Evolutionary conservation across 352 stramenopile species (phyloP), one percentile per base, ranked within the genome.

Genomic region (Pythium biforme): DNA sequence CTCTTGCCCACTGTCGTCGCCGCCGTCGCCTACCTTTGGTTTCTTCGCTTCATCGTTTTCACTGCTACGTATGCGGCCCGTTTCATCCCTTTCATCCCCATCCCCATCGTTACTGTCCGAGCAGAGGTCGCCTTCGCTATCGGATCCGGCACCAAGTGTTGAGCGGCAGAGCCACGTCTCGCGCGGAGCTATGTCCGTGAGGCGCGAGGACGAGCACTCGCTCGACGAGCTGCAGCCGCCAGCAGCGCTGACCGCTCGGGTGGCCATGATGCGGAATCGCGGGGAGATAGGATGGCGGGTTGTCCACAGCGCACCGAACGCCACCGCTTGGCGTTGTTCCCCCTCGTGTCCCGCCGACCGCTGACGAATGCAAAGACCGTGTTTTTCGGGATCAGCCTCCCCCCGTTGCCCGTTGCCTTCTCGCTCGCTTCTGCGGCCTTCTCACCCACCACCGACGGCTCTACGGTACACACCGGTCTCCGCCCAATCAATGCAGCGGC

Each of bases 121-220:
- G 39, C 51, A 49, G 22, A 66, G 59, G 26, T 80, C 67, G 15
- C 73, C 56, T 4, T 76, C 70, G 22, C 65, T 63, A 29, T 74
- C 70, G 8, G 66, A 82, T 20, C 5, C 50, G 22, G 66, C 68
- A 9, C 68, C 81, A 20, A 91, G n/a, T 0, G 79, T 91, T 4
- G 79, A 89, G 27, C 76, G 76, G 46, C 64, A 86, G 1, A 77
- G 54, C 79, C 79, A 89, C 48, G 75, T 73, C 19, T 90, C 79
- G 15, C 68, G 65, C 19, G 34, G 19, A 4, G 17, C 20, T 25
- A 20, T n/a, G 19, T 47, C 54, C 17, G 48, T 34, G 17, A 39
- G 27, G 15, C 43, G 27, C 27, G 27, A 43, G 17, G 34, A 43
- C 22, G 48, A 22, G 34, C 7, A 48, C n/a, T 17, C 34, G 47